Percentiles rank a stretch among this genome's conserved stretches.
Evolutionary conservation across 2,329 filamentous ascomycete genomes (phyloP).

Genomic region (Zasmidium cellare): DNA sequence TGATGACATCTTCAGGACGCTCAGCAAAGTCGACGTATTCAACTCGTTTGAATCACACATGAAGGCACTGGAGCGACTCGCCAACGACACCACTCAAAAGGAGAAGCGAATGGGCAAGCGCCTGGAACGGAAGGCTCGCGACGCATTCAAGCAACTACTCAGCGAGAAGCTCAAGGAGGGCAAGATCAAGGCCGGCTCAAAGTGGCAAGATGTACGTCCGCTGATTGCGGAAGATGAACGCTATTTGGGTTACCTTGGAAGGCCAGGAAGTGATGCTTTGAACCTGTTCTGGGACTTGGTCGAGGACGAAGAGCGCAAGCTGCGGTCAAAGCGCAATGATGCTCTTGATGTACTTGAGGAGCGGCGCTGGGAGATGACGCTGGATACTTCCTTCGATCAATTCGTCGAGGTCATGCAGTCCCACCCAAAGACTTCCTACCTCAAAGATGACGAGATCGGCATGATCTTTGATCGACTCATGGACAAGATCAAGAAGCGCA

Average conservation of each 20-base stretch:
- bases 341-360: slow-evolving; percentile 55
- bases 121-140: slow-evolving; percentile 81
- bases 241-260: slow-evolving; percentile 80
- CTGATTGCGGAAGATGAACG: slow-evolving; percentile 77
- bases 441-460: slow-evolving; percentile 75
- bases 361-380: slow-evolving; percentile 85
- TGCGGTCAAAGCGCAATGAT: slow-evolving; percentile 32
- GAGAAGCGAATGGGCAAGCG: slow-evolving; percentile 80
- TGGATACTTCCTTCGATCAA: slow-evolving; percentile 83
- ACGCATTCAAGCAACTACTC: slow-evolving; percentile 74
- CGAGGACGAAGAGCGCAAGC: slow-evolving; percentile 80
- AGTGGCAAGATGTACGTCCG: slow-evolving; percentile 81
- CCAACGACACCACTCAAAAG: slow-evolving; percentile 87
- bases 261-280: slow-evolving; percentile 62
- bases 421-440: slow-evolving; percentile 84
- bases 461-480: slow-evolving; percentile 86
- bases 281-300: slow-evolving; percentile 96
- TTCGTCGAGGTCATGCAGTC: slow-evolving; percentile 79
- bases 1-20: slow-evolving; percentile 80
- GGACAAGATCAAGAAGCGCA: slow-evolving; percentile 77
- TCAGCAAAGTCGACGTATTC: slow-evolving; percentile 87
- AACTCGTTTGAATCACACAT: slow-evolving; percentile 94
- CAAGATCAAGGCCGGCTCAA: slow-evolving; percentile 84
- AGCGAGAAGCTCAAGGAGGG: slow-evolving; percentile 71
- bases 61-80: slow-evolving; percentile 83